Percentiles rank a stretch among this genome's conserved stretches.
Evolutionary conservation across 306 rosid genomes (phyloP).

Genomic region (Quercus cerris): DNA sequence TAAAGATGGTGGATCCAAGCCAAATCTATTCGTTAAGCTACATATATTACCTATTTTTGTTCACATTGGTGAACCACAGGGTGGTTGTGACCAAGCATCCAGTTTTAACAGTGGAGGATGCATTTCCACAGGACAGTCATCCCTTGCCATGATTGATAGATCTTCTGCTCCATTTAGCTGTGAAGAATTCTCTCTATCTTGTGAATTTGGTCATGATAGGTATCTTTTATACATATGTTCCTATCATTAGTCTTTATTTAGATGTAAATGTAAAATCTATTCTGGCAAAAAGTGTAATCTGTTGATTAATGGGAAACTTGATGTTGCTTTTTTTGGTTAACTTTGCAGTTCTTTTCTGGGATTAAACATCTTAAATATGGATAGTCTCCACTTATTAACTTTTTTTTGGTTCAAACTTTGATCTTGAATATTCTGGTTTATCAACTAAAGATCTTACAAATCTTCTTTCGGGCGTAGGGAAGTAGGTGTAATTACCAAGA

Average conservation of each 20-base stretch:
- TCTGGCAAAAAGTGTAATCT: neutral
- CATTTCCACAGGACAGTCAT: constrained; percentile 53
- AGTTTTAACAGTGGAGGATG: constrained; percentile 53
- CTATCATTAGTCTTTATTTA: neutral
- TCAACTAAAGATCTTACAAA: constrained; percentile 4
- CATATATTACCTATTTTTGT: constrained; percentile 67
- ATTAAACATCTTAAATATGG: neutral
- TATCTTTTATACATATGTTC: constrained; percentile 24
- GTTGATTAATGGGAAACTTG: neutral
- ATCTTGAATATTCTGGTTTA: constrained; percentile 4
- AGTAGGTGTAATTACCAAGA: constrained; percentile 80
- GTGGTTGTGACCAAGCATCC: constrained; percentile 62
- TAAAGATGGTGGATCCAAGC: constrained; percentile 66
- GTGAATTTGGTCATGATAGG: constrained; percentile 97
- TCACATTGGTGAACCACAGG: constrained; percentile 76
- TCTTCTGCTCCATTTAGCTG: constrained; percentile 67
- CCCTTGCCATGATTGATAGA: constrained; percentile 51
- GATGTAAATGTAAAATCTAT: neutral
- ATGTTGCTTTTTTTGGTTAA: neutral
- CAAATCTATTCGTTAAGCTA: constrained; percentile 76
- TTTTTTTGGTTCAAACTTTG: neutral
- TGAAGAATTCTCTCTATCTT: constrained; percentile 66
- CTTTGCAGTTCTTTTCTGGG: neutral
- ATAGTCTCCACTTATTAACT: neutral
- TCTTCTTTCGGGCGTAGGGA: constrained; percentile 71